Conservation (phyloP, 2,329 filamentous ascomycete species). For the Monosporascus sp. region DNA sequence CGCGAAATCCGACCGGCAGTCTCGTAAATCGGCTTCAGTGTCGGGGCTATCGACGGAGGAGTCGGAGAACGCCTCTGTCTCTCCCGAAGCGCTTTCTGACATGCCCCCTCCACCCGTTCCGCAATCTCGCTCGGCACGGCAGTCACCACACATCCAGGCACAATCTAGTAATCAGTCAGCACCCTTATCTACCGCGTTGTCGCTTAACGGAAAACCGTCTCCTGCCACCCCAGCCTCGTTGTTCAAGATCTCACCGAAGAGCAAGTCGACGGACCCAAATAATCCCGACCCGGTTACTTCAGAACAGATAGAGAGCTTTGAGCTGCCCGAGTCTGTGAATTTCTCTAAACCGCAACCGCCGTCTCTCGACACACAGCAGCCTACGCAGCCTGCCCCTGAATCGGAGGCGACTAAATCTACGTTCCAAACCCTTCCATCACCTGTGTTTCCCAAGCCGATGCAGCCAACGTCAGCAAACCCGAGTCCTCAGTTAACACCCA, state of each 20-base stretch:
- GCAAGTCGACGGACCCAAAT: conserved; percentile 40
- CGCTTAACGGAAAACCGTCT: conserved; percentile 41
- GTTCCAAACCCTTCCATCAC: conserved; percentile 46
- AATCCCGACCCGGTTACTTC: conserved; percentile 38
- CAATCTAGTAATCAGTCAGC: conserved; percentile 35
- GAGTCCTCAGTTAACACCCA: conserved; percentile 60
- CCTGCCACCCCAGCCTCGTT: conserved; percentile 84
- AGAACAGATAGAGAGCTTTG: conserved; percentile 53
- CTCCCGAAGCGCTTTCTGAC: conserved; percentile 57
- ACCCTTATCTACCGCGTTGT: conserved; percentile 17
- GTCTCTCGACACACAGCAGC: conserved; percentile 47
- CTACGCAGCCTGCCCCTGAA: conserved; percentile 37
- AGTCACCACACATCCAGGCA: conserved; percentile 63
- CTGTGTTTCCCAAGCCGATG: conserved; percentile 36
- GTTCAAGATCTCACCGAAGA: conserved; percentile 66
- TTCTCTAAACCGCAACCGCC: conserved; percentile 42
- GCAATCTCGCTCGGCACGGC: conserved; percentile 56
- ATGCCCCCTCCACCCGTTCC: conserved; percentile 67
- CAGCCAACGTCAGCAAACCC: conserved; percentile 52
- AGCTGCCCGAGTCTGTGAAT: conserved; percentile 68
- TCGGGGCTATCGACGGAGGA: conserved; percentile 43
- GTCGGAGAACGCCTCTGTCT: conserved; percentile 61
- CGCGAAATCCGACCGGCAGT: conserved; percentile 29
- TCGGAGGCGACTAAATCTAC: conserved; percentile 45
- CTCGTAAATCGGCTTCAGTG: conserved; percentile 25